phyloP scores from a whole-genome alignment of 1,139 yeast genomes.

The Yamadazyma blattariae region DNA sequence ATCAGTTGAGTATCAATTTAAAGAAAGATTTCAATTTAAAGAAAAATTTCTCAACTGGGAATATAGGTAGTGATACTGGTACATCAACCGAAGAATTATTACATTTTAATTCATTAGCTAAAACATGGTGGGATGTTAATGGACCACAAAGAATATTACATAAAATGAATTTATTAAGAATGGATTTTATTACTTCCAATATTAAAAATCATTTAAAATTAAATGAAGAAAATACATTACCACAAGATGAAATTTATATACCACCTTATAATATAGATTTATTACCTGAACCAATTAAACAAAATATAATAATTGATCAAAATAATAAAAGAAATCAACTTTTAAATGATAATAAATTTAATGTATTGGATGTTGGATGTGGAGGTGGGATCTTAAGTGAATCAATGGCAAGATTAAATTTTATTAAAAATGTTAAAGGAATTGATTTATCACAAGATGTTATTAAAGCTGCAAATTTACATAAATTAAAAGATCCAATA shows the following conservation, averaged over 20 bases:
- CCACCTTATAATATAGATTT: slow-evolving; percentile 77
- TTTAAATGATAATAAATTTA: slow-evolving; percentile 31
- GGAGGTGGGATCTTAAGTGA: slow-evolving; percentile 96
- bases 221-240: slow-evolving; percentile 32
- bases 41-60: no score
- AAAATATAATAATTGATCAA: slow-evolving; percentile 48
- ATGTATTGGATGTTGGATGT: slow-evolving; percentile 87
- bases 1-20: no score
- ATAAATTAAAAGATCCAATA: slow-evolving; percentile 63
- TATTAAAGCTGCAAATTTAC: slow-evolving; percentile 72
- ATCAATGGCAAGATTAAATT: slow-evolving; percentile 74
- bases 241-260: slow-evolving; percentile 55
- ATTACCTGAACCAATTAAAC: slow-evolving; percentile 54
- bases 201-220: slow-evolving; percentile 47
- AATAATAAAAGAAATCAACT: slow-evolving; percentile 41
- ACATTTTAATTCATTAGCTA: slow-evolving; percentile 84
- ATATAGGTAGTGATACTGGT: no score
- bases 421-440: slow-evolving; percentile 66
- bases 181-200: slow-evolving; percentile 77
- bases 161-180: slow-evolving; percentile 85
- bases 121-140: slow-evolving; percentile 93
- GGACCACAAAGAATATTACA: slow-evolving; percentile 94
- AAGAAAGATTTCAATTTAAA: no score
- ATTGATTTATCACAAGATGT: slow-evolving; percentile 86
- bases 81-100: slow-evolving; percentile 52